Evolutionary conservation across 2,329 filamentous ascomycete genomes (phyloP).

Genomic region (Xylariaceae sp.): DNA sequence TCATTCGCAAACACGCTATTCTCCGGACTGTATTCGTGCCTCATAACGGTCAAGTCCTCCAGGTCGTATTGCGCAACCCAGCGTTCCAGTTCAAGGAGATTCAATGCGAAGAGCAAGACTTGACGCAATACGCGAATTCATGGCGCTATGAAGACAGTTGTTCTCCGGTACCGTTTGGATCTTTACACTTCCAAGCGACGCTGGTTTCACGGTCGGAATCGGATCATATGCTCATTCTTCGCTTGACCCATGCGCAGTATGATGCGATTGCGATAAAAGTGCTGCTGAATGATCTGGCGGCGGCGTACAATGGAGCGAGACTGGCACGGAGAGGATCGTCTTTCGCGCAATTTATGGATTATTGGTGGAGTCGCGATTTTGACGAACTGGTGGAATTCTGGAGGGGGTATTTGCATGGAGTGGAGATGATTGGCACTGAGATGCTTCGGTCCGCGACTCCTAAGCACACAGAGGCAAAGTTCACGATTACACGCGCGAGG

Average conservation of each 20-base stretch:
- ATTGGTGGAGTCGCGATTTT: background rate
- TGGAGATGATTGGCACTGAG: background rate
- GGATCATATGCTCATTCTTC: constrained; percentile 4
- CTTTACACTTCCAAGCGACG: constrained; percentile 7
- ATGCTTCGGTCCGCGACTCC: background rate
- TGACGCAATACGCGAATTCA: background rate
- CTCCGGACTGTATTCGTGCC: constrained; percentile 12
- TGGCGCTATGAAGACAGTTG: background rate
- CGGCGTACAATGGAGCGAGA: constrained; percentile 1
- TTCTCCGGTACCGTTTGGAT: constrained; percentile 3
- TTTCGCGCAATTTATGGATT: constrained; percentile 6
- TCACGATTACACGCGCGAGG: background rate
- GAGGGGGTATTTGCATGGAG: constrained; percentile 3
- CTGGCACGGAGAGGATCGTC: background rate
- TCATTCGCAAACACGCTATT: constrained; percentile 9
- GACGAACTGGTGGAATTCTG: constrained; percentile 2
- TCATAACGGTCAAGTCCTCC: constrained; percentile 1
- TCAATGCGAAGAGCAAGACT: background rate
- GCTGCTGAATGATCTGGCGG: constrained; percentile 1
- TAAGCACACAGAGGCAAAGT: background rate
- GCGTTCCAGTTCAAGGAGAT: constrained; percentile 2
- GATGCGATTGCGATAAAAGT: constrained; percentile 8
- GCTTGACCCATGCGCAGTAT: constrained; percentile 11
- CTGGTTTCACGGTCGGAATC: constrained; percentile 6
- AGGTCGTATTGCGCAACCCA: constrained; percentile 6